Evolutionary conservation across 2,329 filamentous ascomycete species (phyloP), one percentile per base, ranked within the genome.

Genomic region (Verticillium tricorpus): DNA sequence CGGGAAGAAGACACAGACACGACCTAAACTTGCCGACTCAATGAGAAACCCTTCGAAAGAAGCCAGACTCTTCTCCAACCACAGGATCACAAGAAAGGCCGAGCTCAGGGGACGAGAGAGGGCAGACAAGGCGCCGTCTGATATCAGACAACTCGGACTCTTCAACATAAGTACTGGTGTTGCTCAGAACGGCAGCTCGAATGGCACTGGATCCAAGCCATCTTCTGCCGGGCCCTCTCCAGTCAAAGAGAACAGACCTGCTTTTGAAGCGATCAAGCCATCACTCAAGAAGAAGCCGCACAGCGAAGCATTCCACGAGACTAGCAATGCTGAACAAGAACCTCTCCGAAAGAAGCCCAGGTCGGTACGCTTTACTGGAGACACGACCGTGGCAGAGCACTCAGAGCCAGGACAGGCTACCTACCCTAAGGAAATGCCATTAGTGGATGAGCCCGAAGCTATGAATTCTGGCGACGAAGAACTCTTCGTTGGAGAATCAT

Each of bases 61-160:
- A 1, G 74, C 77, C 0, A 80, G 76, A 56, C 62, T 77, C 11
- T 81, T 84, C 52, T 69, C 60, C 2, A 78, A 70, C 5, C 66
- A 72, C 63, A 77, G 73, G 11, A 64, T 73, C 9, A 67, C 69
- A 31, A 77, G 80, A 37, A 70, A 78, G 22, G 74, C 80, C 2
- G 73, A 81, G 62, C 73, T 81, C 35, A 70, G 71, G 50, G 74
- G 72, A 6, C 78, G 80, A 32, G 77, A 79, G 22, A 76, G 74
- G 60, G 77, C 78, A 55, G 82, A 85, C 34, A 63, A 64, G 25
- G 75, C 71, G 2, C 74, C 78, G 2, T 69, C 76, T 2, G 73
- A 64, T 76, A 39, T 73, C 73, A 4, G 62, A 62, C 5, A 57
- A 59, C 6, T 63, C 70, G 31, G 64, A 65, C 64, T 77, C 34